These are phyloP conservation scores for Mycena chlorophos DNA, from an alignment of 768 basidiomycete genomes.

Conservation along the genomic window DNA sequence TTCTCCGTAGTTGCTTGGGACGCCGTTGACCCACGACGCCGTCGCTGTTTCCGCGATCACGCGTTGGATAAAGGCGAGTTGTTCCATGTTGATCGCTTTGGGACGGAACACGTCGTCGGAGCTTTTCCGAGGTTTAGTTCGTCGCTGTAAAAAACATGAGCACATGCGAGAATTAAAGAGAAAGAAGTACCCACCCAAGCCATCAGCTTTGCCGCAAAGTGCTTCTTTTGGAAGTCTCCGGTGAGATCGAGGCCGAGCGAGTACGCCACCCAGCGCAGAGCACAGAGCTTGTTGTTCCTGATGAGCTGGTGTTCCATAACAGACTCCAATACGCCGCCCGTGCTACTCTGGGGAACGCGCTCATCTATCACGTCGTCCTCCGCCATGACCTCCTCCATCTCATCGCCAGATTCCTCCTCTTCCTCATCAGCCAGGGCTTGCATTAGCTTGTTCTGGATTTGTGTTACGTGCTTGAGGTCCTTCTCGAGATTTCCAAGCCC, in stretches of 20 bases:
- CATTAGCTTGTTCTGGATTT: not conserved
- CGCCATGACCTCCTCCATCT: not conserved
- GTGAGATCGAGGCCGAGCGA: conserved; percentile 7
- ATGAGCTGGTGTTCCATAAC: not conserved
- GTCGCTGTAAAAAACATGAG: conserved; percentile 5
- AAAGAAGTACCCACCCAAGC: conserved; percentile 9
- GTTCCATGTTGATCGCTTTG: conserved; percentile 1
- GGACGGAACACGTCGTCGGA: not conserved
- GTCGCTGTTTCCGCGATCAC: conserved; percentile 25
- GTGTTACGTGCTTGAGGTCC: not conserved
- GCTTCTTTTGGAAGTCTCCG: not conserved
- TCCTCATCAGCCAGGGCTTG: not conserved
- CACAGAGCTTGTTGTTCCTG: not conserved
- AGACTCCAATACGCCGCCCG: not conserved
- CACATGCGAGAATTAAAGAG: not conserved
- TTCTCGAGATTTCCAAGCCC: not conserved
- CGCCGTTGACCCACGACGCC: conserved; percentile 30
- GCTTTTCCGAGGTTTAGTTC: conserved; percentile 5
- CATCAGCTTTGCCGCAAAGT: not conserved
- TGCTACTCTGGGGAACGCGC: not conserved
- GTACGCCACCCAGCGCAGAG: conserved; percentile 4
- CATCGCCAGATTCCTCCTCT: not conserved
- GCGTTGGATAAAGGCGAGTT: conserved; percentile 21
- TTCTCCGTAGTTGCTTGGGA: conserved; percentile 31
- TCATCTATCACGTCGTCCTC: not conserved